These are phyloP conservation scores for Thuja plicata DNA, from an alignment of 83 land plant species.

Conservation along the genomic window DNA sequence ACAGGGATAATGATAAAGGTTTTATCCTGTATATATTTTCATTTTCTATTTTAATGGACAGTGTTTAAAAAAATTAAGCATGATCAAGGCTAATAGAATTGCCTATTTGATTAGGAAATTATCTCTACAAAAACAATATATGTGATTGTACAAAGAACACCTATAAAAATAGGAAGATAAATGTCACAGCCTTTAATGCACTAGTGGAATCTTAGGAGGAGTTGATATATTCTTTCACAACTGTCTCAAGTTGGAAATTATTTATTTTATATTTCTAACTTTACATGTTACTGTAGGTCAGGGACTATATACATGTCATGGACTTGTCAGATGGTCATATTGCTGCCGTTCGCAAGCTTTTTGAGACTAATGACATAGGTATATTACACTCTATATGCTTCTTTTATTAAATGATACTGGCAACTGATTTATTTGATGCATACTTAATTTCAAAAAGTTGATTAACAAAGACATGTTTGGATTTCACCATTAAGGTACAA, in stretches of 20 bases:
- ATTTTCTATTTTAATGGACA: neutral
- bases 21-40: neutral
- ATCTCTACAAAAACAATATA: too few relatives aligned
- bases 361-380: conserved; percentile 40
- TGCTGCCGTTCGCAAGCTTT: conserved; percentile 62
- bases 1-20: neutral
- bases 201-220: too few relatives aligned
- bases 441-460: neutral
- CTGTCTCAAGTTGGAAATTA: neutral
- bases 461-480: too few relatives aligned
- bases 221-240: too few relatives aligned
- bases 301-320: conserved; percentile 80
- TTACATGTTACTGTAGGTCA: conserved; percentile 36
- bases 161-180: too few relatives aligned
- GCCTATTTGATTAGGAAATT: too few relatives aligned
- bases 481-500: too few relatives aligned
- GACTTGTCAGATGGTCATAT: conserved; percentile 78
- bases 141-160: too few relatives aligned
- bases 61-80: too few relatives aligned
- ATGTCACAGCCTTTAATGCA: too few relatives aligned
- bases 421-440: neutral
- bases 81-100: too few relatives aligned
- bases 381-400: neutral
- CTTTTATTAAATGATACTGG: neutral
- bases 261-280: neutral